Base-by-base conservation (phyloP, 352 stramenopile genomes). In the Globisporangium okanoganense region DNA sequence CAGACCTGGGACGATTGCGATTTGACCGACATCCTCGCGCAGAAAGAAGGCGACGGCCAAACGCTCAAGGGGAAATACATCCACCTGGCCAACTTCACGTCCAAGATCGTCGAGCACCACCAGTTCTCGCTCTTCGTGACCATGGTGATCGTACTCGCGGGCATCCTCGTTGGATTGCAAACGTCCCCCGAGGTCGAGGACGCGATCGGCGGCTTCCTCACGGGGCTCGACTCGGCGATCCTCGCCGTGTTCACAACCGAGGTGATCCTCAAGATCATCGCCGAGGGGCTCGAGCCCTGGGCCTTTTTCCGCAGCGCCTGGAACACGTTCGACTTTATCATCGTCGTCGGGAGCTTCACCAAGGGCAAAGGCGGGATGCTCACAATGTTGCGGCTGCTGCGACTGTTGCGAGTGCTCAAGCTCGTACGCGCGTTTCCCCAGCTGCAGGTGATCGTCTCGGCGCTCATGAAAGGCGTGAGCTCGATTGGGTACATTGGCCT, bases 401-500 rank as follows among this genome's bases (percentile, higher is more conserved):
- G 90, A 27, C 50, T 97, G 38, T 58, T 96, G 38, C 83, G 87
- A 58, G 84, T 96, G 12, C 72, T 96, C 56, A 97, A 97, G 57
- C 79, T 97, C 8, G 84, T 97, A 59, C 69, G 88, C 38, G 76
- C 83, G 18, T 90, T 97, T 41, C 88, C 89, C 1, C 82, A 96
- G 57, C 72, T 97, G 12, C 81, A 92, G 25, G 81, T 97, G n/a
- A 95, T 97, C 47, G 87, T 96, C 14, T 91, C 90, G 22, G 90
- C 87, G 2, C 73, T 97, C n/a, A 83, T 97, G 65, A 92, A 91
- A 59, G 85, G 87, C 61, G 68, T 97, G 36, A 69, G 75, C 49
- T 96, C 82, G 8, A 97, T 97, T 62, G 82, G 78, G 4, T 97
- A 96, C 80, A 95, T 97, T 51, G 81, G 78, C 0, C 36, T 97